A percentile compares a stretch with the other conserved stretches of the same genome.
Conservation (phyloP, 2,329 filamentous ascomycete genomes). For the Pseudogymnoascus sp. region DNA sequence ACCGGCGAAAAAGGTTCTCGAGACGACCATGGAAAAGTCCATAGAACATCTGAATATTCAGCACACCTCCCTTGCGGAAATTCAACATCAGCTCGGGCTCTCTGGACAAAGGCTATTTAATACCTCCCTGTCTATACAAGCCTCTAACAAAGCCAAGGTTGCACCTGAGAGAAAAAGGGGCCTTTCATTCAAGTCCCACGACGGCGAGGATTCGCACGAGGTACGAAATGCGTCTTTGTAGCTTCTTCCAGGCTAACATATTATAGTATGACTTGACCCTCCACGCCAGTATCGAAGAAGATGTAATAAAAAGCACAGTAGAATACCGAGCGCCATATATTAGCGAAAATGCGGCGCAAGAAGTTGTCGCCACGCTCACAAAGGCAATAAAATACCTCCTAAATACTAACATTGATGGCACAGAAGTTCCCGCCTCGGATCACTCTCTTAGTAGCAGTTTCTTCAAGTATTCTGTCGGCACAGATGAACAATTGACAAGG, state of each 20-base stretch:
- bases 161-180: not conserved
- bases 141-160: not conserved
- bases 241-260: not conserved
- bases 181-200: not conserved
- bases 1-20: not conserved
- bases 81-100: conserved; percentile 27
- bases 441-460: not conserved
- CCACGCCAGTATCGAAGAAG: not conserved
- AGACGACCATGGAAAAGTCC: conserved; percentile 10
- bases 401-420: not conserved
- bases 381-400: not conserved
- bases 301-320: not conserved
- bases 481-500: not conserved
- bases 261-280: conserved; percentile 10
- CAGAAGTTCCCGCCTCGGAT: not conserved
- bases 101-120: conserved; percentile 20
- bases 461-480: not conserved
- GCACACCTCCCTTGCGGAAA: conserved; percentile 37
- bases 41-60: conserved; percentile 29
- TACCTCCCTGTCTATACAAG: conserved; percentile 19
- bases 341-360: not conserved
- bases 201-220: conserved; percentile 8
- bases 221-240: not conserved
- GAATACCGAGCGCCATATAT: not conserved
- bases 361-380: not conserved